Evolutionary conservation across 495 filamentous ascomycete species (phyloP).

Genomic region (Stereocaulon alpinum): DNA sequence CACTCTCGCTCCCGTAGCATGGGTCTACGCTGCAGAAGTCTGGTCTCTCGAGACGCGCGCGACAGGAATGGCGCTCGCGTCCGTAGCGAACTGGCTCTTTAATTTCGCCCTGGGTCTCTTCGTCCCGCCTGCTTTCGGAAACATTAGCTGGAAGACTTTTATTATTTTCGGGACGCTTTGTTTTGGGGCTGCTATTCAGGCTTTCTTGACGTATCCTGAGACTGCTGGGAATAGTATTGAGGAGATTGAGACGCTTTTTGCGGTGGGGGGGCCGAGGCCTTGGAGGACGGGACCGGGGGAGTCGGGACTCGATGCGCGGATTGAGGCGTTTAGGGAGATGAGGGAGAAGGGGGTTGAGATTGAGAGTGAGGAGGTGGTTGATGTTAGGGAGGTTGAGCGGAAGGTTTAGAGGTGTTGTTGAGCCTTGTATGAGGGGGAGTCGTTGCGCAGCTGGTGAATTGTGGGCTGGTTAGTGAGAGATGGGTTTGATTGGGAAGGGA

Average conservation of each 20-base stretch:
- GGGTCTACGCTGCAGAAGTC: conserved; percentile 69
- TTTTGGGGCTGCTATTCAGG: conserved; percentile 49
- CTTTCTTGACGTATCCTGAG: conserved; percentile 62
- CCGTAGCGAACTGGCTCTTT: conserved; percentile 66
- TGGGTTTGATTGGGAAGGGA: no score
- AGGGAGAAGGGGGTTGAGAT: conserved; percentile 8
- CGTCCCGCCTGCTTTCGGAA: conserved; percentile 58
- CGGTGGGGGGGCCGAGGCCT: conserved; percentile 38
- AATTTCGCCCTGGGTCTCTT: conserved; percentile 66
- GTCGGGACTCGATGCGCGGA: conserved; percentile 15
- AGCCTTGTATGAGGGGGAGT: no score
- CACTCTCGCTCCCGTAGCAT: conserved; percentile 58
- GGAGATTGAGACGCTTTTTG: conserved; percentile 56
- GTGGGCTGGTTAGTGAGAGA: no score
- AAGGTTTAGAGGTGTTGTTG: no score
- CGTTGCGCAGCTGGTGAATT: no score
- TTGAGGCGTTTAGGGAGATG: conserved; percentile 14
- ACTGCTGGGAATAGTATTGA: conserved; percentile 61
- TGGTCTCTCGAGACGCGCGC: conserved; percentile 67
- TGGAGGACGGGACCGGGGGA: conserved; percentile 52
- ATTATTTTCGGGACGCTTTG: conserved; percentile 69
- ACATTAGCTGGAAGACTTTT: conserved; percentile 63
- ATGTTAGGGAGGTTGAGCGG: neutral
- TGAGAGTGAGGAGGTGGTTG: conserved; percentile 3
- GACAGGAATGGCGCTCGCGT: conserved; percentile 57